Base-by-base conservation (phyloP, 257 asterid genomes). In the Ilex asprella region DNA sequence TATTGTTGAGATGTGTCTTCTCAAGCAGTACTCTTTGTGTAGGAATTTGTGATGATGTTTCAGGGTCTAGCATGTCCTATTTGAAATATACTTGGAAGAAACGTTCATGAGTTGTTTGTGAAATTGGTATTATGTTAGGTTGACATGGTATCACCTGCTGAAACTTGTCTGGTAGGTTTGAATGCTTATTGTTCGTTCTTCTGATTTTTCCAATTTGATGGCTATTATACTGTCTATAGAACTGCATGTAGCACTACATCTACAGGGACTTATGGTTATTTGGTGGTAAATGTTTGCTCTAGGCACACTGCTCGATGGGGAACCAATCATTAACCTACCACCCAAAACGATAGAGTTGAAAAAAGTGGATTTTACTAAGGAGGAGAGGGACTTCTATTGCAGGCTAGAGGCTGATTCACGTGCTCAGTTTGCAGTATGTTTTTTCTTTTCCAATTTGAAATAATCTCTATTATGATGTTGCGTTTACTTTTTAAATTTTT, bases 351-450 rank as follows among this genome's bases (percentile, higher is more conserved):
- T 92, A 67, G 82, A 85, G 67, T 75, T 92, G 86, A 84, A 70
- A 64, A 84, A 79, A 58, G 78, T 92, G 80, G 96, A 89, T 53
- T 92, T 92, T 76, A 86, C 99, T 7, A 64, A 71, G 43, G 94
- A 85, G 75, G 97, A 92, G 71, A 84, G 95, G 7, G 86, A 81
- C 39, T 92, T 89, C 82, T 92, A 92, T 78, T 59, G 81, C 81
- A 79, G 78, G 64, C 97, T 92, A 16, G 99, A 92, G 78, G 86
- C 95, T 64, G 88, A 82, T 15, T 92, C 99, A 31, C 91, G 91
- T 43, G 96, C 99, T 73, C 96, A 89, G 70, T 92, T 87, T 78
- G 99, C 99, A 30, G 99, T 93, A 85, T 75, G 94, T 78, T 70
- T 14, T 14, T 16, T 4, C 1, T 21, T 21, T 21, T 21, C 27